A percentile compares a stretch with the other conserved stretches of the same genome.
These are phyloP conservation scores for Purshia tridentata DNA, from an alignment of 306 rosid genomes.

Conservation along the genomic window DNA sequence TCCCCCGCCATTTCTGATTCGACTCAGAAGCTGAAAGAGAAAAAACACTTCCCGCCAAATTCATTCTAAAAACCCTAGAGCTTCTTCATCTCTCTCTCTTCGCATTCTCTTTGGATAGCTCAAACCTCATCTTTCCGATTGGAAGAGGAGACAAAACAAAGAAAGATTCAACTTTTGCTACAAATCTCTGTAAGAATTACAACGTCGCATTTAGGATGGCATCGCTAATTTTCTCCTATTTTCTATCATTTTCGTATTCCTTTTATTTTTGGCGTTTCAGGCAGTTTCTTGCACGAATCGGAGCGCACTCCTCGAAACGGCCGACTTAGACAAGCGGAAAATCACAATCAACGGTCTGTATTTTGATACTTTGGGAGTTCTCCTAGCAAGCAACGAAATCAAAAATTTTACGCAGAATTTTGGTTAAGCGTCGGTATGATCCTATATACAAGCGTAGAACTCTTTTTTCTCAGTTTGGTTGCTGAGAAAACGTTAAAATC, in stretches of 20 bases:
- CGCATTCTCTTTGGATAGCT: neutral
- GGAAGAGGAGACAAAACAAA: neutral
- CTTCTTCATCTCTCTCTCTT: constrained; percentile 9
- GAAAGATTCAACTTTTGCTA: constrained; percentile 19
- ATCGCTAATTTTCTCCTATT: neutral
- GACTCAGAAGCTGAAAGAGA: neutral
- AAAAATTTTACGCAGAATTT: constrained; percentile 7
- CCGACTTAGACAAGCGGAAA: neutral
- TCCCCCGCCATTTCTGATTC: constrained; percentile 30
- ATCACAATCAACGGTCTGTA: neutral
- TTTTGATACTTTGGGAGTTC: neutral
- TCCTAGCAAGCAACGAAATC: neutral
- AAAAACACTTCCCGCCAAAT: constrained; percentile 50
- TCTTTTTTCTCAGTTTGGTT: constrained; percentile 2
- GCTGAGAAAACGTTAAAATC: constrained; percentile 2
- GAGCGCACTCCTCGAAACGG: neutral
- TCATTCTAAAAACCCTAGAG: constrained; percentile 22
- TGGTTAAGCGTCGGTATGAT: constrained; percentile 13
- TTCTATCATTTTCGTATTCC: neutral
- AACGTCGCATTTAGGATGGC: neutral
- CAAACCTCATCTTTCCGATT: constrained; percentile 18
- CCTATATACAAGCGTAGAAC: neutral
- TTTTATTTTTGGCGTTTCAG: neutral
- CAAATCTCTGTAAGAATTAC: constrained; percentile 12
- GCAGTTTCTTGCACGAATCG: neutral